Conservation (phyloP, 2,329 filamentous ascomycete genomes). For the Aureobasidium subglaciale region DNA sequence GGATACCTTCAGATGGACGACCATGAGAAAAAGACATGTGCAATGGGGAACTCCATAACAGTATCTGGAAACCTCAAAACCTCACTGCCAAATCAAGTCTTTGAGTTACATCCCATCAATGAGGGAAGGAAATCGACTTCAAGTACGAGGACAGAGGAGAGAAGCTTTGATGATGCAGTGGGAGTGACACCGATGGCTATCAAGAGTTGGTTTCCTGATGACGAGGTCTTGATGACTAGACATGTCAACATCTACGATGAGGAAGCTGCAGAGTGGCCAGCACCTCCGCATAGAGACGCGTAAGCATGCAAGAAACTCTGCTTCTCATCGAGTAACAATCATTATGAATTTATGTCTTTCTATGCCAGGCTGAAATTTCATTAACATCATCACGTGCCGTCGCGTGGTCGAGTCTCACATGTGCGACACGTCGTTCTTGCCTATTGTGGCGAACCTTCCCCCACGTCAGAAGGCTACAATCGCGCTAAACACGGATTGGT, state of each 20-base stretch:
- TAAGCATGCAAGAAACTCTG: too few species aligned
- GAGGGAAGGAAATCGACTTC: background rate
- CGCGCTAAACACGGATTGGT: background rate
- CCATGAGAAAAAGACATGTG: background rate
- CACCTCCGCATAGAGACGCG: background rate
- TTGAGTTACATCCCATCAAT: background rate
- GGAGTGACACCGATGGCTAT: too few species aligned
- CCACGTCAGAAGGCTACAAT: background rate
- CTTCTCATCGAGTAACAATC: too few species aligned
- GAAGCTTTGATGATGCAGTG: too few species aligned
- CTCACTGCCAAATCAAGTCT: background rate
- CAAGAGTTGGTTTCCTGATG: conserved; percentile 8
- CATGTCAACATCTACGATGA: background rate
- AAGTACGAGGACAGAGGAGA: background rate
- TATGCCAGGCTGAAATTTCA: too few species aligned
- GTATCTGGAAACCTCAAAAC: background rate
- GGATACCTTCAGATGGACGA: conserved; percentile 1
- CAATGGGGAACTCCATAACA: conserved; percentile 6
- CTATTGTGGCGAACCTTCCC: background rate
- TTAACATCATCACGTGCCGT: background rate
- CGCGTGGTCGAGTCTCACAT: background rate
- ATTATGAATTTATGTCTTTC: too few species aligned
- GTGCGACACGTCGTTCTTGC: background rate
- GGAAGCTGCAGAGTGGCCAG: background rate
- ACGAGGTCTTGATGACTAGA: conserved; percentile 1